Conservation (phyloP, 73 alveolate genomes). For the Paramecium bursaria region DNA sequence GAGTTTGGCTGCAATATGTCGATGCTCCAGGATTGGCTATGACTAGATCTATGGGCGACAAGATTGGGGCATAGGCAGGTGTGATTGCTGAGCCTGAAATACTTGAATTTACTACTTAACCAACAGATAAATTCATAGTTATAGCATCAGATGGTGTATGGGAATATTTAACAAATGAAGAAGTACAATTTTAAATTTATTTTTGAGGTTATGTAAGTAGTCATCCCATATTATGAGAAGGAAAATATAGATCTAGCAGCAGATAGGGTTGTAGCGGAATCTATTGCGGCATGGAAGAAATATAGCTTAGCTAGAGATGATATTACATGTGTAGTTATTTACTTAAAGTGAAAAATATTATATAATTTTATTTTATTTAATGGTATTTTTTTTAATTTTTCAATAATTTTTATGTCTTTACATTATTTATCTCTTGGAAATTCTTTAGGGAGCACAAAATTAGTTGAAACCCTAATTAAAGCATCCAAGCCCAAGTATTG, state of each 20-base stretch:
- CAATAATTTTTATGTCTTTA: too few species aligned
- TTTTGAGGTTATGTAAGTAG: slow-evolving; percentile 64
- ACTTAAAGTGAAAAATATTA: too few species aligned
- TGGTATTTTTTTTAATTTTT: too few species aligned
- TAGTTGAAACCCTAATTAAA: too few species aligned
- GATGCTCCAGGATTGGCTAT: slow-evolving; percentile 98
- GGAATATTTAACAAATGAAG: slow-evolving; percentile 63
- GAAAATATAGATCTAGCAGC: slow-evolving; percentile 65
- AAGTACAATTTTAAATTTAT: neutral
- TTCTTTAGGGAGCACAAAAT: too few species aligned
- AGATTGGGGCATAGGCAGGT: slow-evolving; percentile 88
- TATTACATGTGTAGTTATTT: slow-evolving; percentile 67
- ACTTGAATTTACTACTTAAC: slow-evolving; percentile 67
- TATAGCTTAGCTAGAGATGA: slow-evolving; percentile 69
- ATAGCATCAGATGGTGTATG: slow-evolving; percentile 72
- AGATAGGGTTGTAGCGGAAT: slow-evolving; percentile 61
- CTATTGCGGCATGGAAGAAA: slow-evolving; percentile 65
- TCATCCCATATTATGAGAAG: slow-evolving; percentile 40
- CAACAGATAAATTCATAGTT: slow-evolving; percentile 53
- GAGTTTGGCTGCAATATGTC: slow-evolving; percentile 92
- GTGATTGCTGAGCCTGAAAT: slow-evolving; percentile 79
- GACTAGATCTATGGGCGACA: slow-evolving; percentile 97
- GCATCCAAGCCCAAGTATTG: too few species aligned
- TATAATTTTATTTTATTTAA: too few species aligned
- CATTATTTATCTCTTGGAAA: too few species aligned